Evolutionary conservation across 768 basidiomycete genomes (phyloP).

Genomic region (Agaricus blazei): DNA sequence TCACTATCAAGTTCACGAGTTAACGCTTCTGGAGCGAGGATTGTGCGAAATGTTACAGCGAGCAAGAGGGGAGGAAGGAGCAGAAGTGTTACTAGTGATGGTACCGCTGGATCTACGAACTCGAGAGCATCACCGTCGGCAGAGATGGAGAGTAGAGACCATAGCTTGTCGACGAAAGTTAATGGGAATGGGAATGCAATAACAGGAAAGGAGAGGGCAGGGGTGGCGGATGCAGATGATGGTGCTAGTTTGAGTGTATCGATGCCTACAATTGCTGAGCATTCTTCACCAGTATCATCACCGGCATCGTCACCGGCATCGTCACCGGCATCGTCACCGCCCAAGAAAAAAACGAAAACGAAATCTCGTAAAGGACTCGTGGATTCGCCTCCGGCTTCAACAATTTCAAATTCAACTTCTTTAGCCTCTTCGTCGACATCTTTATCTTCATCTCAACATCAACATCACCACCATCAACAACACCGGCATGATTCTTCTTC

Average conservation of each 20-base stretch:
- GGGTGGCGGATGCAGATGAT: too few relatives aligned
- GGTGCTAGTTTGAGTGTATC: not conserved
- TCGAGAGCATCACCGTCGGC: not conserved
- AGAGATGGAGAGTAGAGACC: slow-evolving; percentile 7
- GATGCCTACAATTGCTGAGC: not conserved
- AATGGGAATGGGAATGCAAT: too few relatives aligned
- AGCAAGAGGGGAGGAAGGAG: slow-evolving; percentile 33
- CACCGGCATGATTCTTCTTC: not conserved
- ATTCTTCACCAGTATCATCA: not conserved
- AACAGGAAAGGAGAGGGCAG: too few relatives aligned
- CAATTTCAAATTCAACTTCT: too few relatives aligned
- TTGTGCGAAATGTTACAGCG: slow-evolving; percentile 51
- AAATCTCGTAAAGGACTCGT: too few relatives aligned
- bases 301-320: not conserved
- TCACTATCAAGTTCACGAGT: slow-evolving; percentile 7
- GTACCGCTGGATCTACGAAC: not conserved
- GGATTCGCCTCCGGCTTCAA: too few relatives aligned
- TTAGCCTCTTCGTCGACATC: too few relatives aligned
- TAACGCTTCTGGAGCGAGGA: slow-evolving; percentile 26
- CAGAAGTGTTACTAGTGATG: slow-evolving; percentile 22
- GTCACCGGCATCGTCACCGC: not conserved
- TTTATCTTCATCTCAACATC: too few relatives aligned
- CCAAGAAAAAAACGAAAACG: too few relatives aligned
- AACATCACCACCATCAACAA: too few relatives aligned
- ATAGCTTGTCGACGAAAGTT: not conserved